phyloP scores from a whole-genome alignment of 768 basidiomycete genomes.

The Peribolospora kevripleyi region DNA sequence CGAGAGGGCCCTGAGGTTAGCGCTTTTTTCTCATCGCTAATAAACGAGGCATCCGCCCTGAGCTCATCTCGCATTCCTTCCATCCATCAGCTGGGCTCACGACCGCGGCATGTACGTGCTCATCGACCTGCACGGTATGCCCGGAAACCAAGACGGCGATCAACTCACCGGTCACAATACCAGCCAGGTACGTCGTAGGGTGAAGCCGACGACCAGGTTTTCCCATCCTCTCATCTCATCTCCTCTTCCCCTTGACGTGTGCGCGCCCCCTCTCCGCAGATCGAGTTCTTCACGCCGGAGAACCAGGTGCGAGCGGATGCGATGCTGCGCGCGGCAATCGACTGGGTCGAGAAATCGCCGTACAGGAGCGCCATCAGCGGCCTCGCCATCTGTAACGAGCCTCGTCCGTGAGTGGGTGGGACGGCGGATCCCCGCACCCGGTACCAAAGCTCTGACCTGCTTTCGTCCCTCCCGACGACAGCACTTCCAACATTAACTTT shows the following conservation, averaged over 20 bases:
- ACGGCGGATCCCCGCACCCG: background rate
- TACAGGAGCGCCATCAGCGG: slow-evolving; percentile 13
- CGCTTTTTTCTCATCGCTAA: background rate
- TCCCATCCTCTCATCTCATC: too few relatives aligned
- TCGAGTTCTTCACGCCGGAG: slow-evolving; percentile 4
- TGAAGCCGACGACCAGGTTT: too few relatives aligned
- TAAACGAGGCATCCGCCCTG: background rate
- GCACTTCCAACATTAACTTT: background rate
- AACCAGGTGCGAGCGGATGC: slow-evolving; percentile 9
- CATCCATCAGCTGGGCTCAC: slow-evolving; percentile 2
- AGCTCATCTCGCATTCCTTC: background rate
- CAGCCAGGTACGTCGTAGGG: too few relatives aligned
- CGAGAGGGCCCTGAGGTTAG: slow-evolving; percentile 7
- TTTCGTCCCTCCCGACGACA: background rate
- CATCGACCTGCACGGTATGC: slow-evolving; percentile 13
- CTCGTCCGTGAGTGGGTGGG: background rate
- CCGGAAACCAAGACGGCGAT: slow-evolving; percentile 16
- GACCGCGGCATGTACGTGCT: slow-evolving; percentile 12
- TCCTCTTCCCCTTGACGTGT: too few relatives aligned
- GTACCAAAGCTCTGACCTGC: too few relatives aligned
- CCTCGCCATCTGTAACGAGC: slow-evolving; percentile 8
- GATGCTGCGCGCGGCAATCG: slow-evolving; percentile 11
- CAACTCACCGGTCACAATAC: slow-evolving; percentile 11
- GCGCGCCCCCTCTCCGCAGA: too few relatives aligned
- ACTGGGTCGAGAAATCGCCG: slow-evolving; percentile 10